Base-by-base conservation (phyloP, 2,329 filamentous ascomycete species). In the Alternaria burnsii region DNA sequence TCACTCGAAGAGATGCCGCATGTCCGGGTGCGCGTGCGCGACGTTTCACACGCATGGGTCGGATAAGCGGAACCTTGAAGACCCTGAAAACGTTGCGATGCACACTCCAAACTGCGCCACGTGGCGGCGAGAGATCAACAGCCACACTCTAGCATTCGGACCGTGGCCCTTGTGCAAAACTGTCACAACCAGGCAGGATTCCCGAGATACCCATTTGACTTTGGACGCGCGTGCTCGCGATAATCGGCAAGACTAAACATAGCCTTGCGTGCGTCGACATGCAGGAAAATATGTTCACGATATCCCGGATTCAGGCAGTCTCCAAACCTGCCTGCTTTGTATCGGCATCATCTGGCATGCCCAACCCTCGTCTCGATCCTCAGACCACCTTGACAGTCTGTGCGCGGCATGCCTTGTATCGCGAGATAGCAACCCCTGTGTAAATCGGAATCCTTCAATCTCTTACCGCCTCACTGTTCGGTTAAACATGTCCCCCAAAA, bases 381-480 rank as follows among this genome's bases (percentile, higher is more conserved):
- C 46, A 55, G 52, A 55, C 44, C 52, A 46, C 36, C 24, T 32
- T 18, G 28, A 56, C 24, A n/a, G 52, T 59, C 52, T 46, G 52
- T 55, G 52, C 57, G 36, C 57, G 26, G 26, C 44, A 56, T 32
- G 38, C 38, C 18, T n/a, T 50, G 52, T 44, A 59, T 59, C 30
- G 24, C 36, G 36, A 55, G 38, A 38, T 46, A 54, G 34, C 44
- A 16, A 58, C 40, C 52, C 52, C 53, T 48, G 52, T 41, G 36
- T 50, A 18, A 48, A 53, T 53, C 52, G 16, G 52, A 54, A 55
- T 55, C 44, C 44, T 43, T 59, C 56, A 56, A 56, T 59, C 52
- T 59, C 47, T 56, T 54, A 56, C 57, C 57, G 57, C 57, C 57
- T 59, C 52, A 44, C 38, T 32, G 44, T 40, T 59, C 52, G 38